Evolutionary conservation across 163 green algal species (phyloP).

Genomic region (Chlamydomonas reinhardtii): DNA sequence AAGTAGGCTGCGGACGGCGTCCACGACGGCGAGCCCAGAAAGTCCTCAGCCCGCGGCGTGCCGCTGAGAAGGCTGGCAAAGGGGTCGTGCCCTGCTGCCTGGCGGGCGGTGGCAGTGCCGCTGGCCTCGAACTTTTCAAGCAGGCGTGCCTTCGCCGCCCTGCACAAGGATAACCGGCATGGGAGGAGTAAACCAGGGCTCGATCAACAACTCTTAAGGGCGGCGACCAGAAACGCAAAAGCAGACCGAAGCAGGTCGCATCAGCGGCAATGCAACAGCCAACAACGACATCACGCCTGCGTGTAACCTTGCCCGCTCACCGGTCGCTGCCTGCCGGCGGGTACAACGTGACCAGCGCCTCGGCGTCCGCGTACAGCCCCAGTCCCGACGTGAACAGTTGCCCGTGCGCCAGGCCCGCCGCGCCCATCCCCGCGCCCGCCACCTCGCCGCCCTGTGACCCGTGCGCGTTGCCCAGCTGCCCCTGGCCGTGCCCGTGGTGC

Average conservation of each 20-base stretch:
- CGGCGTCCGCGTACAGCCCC: not conserved
- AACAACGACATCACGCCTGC: too few species aligned
- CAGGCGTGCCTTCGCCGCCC: constrained; percentile 17
- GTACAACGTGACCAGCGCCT: constrained; percentile 10
- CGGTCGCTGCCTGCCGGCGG: too few species aligned
- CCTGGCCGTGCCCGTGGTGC: too few species aligned
- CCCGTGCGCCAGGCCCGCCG: not conserved
- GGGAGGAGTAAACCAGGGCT: not conserved
- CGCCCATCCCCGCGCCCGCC: not conserved
- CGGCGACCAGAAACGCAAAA: too few species aligned
- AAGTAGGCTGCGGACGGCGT: too few species aligned
- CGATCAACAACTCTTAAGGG: not conserved
- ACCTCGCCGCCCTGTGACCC: too few species aligned
- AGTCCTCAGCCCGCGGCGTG: constrained; percentile 33
- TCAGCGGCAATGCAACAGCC: too few species aligned
- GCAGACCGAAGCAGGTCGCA: too few species aligned
- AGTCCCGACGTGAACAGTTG: not conserved
- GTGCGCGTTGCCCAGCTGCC: too few species aligned
- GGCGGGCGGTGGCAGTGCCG: constrained; percentile 6
- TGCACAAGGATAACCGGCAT: not conserved
- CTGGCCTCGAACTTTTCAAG: constrained; percentile 13
- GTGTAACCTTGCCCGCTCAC: too few species aligned
- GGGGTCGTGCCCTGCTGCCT: constrained; percentile 3
- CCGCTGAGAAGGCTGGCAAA: constrained; percentile 17
- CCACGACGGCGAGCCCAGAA: constrained; percentile 32